Percentiles rank a stretch among this genome's conserved stretches.
phyloP scores from a whole-genome alignment of 768 basidiomycete species.

The Lentinus brumalis region DNA sequence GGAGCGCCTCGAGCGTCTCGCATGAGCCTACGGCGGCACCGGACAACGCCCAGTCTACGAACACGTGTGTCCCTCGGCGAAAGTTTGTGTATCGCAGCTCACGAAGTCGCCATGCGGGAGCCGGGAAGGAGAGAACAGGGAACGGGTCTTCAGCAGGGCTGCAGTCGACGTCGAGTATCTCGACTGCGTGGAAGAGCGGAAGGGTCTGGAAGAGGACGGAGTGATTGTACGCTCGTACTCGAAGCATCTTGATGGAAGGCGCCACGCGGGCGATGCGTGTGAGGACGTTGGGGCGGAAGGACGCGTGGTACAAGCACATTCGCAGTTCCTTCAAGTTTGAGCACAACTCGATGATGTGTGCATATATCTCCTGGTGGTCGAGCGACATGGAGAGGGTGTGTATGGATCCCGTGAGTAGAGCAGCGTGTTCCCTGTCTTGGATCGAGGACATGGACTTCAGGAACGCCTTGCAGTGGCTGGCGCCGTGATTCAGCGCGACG shows the following conservation, averaged over 20 bases:
- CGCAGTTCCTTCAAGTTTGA: conserved; percentile 7
- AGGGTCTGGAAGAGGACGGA: not conserved
- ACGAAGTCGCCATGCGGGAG: not conserved
- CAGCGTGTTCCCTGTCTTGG: not conserved
- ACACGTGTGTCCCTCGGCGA: not conserved
- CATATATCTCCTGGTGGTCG: conserved; percentile 15
- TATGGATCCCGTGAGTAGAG: not conserved
- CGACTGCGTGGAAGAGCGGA: not conserved
- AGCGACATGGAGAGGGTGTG: conserved; percentile 5
- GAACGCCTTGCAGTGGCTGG: not conserved
- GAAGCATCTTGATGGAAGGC: not conserved
- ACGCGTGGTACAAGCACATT: conserved; percentile 10
- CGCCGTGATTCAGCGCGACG: not conserved
- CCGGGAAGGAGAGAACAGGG: not conserved
- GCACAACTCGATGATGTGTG: not conserved
- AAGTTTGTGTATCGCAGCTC: not conserved
- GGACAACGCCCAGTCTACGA: not conserved
- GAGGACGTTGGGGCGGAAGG: conserved; percentile 2
- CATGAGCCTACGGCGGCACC: not conserved
- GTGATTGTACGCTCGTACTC: not conserved
- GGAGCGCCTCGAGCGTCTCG: not conserved
- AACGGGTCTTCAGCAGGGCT: not conserved
- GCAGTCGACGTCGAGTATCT: not conserved
- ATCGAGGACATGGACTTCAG: not conserved
- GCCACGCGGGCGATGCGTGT: not conserved